These are phyloP conservation scores for Penicillium bovifimosum DNA, from an alignment of 495 filamentous ascomycete genomes.

Conservation along the genomic window DNA sequence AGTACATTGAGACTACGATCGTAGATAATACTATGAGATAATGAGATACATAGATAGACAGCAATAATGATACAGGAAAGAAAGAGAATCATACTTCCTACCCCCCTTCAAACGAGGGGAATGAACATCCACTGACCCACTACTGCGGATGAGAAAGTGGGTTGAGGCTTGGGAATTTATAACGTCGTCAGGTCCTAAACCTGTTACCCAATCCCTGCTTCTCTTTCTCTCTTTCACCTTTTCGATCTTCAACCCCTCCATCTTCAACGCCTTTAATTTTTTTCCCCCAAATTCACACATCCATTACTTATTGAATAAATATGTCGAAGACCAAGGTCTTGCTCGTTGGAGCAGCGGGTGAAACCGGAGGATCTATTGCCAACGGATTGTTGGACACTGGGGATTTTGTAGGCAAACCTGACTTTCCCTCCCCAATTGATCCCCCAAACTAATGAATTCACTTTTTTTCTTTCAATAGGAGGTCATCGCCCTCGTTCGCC, in stretches of 20 bases:
- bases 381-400: conserved; percentile 39
- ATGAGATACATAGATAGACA: background rate
- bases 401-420: conserved; percentile 31
- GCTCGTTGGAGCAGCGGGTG: conserved; percentile 43
- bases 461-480: conserved; percentile 29
- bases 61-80: conserved; percentile 9
- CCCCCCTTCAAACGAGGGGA: conserved; percentile 26
- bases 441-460: conserved; percentile 1
- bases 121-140: conserved; percentile 40
- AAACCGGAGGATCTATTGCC: conserved; percentile 47
- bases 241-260: conserved; percentile 4
- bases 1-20: background rate
- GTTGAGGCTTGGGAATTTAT: conserved; percentile 33
- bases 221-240: conserved; percentile 9
- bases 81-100: background rate
- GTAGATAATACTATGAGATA: background rate
- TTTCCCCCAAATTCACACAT: conserved; percentile 5
- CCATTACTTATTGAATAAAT: conserved; percentile 12
- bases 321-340: conserved; percentile 44
- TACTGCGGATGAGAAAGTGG: conserved; percentile 28
- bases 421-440: background rate
- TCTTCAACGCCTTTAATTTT: background rate
- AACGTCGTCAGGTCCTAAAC: conserved; percentile 28
- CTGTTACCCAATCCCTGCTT: conserved; percentile 12
- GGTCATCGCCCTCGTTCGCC: conserved; percentile 44